Conservation (phyloP, 2,329 filamentous ascomycete genomes). For the Emydomyces testavorans region DNA sequence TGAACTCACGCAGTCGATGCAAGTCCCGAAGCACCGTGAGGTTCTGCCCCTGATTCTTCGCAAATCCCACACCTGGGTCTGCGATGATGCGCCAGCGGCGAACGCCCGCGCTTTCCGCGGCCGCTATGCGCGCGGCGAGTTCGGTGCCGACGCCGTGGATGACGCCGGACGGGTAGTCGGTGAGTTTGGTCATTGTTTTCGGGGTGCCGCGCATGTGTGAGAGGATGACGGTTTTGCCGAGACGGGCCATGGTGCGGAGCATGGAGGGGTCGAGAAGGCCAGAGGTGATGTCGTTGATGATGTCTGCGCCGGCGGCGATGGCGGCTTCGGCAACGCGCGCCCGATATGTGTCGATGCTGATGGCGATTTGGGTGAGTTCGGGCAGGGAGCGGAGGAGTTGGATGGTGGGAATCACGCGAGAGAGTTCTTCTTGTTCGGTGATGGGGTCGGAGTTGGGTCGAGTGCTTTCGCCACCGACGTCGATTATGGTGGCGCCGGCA, state of each 20-base stretch:
- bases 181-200: conserved; percentile 61
- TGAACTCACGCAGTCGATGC: conserved; percentile 44
- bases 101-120: conserved; percentile 71
- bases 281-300: conserved; percentile 89
- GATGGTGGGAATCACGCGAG: conserved; percentile 70
- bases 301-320: conserved; percentile 67
- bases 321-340: conserved; percentile 68
- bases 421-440: conserved; percentile 59
- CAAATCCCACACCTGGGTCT: conserved; percentile 89
- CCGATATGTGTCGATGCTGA: conserved; percentile 90
- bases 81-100: conserved; percentile 88
- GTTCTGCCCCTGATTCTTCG: conserved; percentile 73
- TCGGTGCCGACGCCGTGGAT: conserved; percentile 55
- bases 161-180: conserved; percentile 58
- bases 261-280: conserved; percentile 68
- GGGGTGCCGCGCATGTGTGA: conserved; percentile 94
- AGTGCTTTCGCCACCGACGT: conserved; percentile 88
- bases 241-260: conserved; percentile 64
- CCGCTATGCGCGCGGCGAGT: conserved; percentile 56
- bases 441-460: conserved; percentile 63
- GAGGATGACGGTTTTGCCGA: conserved; percentile 67
- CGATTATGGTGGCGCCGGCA: conserved; percentile 69
- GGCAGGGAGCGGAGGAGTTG: conserved; percentile 56
- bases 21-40: conserved; percentile 62
- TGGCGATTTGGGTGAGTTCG: conserved; percentile 51